Percentiles rank a stretch among this genome's conserved stretches.
phyloP scores from a whole-genome alignment of 2,329 filamentous ascomycete species.

The Beauveria sp. region DNA sequence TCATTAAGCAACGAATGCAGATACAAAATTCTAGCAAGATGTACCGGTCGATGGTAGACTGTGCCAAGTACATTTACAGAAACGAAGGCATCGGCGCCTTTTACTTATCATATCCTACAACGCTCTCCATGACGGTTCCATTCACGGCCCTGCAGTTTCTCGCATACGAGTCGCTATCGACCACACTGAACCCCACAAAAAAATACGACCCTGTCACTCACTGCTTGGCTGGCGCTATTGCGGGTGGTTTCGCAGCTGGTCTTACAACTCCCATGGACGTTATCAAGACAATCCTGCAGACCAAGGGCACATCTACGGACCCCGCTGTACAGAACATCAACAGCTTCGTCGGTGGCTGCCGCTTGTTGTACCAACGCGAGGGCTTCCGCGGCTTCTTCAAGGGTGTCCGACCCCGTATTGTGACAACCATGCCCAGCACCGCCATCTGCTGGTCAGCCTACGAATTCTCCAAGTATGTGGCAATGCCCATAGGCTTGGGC shows the following conservation, averaged over 20 bases:
- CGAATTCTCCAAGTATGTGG: slow-evolving; percentile 58
- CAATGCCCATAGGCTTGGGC: too few species aligned
- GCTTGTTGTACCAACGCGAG: slow-evolving; percentile 74
- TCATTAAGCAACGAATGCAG: slow-evolving; percentile 99
- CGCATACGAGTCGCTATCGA: slow-evolving; percentile 94
- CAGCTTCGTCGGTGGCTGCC: slow-evolving; percentile 70
- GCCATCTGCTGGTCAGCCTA: slow-evolving; percentile 96
- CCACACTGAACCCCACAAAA: slow-evolving; percentile 78
- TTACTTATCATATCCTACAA: slow-evolving; percentile 97
- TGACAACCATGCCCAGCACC: slow-evolving; percentile 97
- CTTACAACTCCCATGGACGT: slow-evolving; percentile 96
- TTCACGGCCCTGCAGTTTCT: slow-evolving; percentile 97
- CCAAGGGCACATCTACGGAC: slow-evolving; percentile 75
- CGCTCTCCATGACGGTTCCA: slow-evolving; percentile 95
- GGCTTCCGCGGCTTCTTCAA: slow-evolving; percentile 86
- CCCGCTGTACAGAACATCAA: slow-evolving; percentile 77
- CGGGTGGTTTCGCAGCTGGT: slow-evolving; percentile 86
- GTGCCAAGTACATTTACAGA: slow-evolving; percentile 79
- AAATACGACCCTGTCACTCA: slow-evolving; percentile 90
- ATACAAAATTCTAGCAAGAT: slow-evolving; percentile 83
- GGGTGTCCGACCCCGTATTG: slow-evolving; percentile 79
- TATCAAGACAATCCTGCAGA: slow-evolving; percentile 96
- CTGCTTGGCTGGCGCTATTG: slow-evolving; percentile 84
- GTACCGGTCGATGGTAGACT: slow-evolving; percentile 81
- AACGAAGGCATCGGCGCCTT: slow-evolving; percentile 86